Base-by-base conservation (phyloP, 2,329 filamentous ascomycete genomes). In the Ophiocordyceps camponoti-saundersi region DNA sequence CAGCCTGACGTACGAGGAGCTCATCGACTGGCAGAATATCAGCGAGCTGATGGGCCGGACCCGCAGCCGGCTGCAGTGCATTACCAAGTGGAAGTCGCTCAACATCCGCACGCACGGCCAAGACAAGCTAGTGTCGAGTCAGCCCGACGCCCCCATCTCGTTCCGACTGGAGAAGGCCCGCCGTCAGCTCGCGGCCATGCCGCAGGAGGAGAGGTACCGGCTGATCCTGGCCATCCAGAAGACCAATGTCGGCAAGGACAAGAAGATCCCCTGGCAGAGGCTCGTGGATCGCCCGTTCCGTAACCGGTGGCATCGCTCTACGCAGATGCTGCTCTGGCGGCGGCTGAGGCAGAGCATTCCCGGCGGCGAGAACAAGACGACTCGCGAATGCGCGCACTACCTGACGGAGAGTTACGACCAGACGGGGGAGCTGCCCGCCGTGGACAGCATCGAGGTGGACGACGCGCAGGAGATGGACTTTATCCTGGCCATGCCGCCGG, bases 31-130 rank as follows among this genome's bases (percentile, higher is more conserved):
- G 82, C 66, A 72, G 45, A 59, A 67, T 10, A 75, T 88, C 22
- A 80, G 78, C 53, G 64, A 75, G 49, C 69, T 69, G 47, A 79
- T 88, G 74, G 69, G 65, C 15, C 66, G 69, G 44, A 77, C 68
- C 10, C 70, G 84, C 42, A 82, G 73, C 50, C 72, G 79, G 3
- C 69, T 84, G 22, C 81, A 85, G 57, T 86, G 82, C 56, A 68
- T 72, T 23, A 69, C 69, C 23, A 87, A 88, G 57, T 87, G 80
- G 79, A 75, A 73, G 49, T 52, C 62, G 8, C 58, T 67, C 56
- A 61, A 66, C 46, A 53, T 64, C 44, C 61, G 63, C 43, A 57
- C 57, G 2, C 49, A 57, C 7, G 57, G 58, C 18, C 59, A 56
- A 23, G 62, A 64, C 45, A 60, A 60, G 48, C 52, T 64, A 13